A percentile compares a stretch with the other conserved stretches of the same genome.
phyloP scores from a whole-genome alignment of 1,284 basidiomycete genomes.

The Schizophyllum amplum region DNA sequence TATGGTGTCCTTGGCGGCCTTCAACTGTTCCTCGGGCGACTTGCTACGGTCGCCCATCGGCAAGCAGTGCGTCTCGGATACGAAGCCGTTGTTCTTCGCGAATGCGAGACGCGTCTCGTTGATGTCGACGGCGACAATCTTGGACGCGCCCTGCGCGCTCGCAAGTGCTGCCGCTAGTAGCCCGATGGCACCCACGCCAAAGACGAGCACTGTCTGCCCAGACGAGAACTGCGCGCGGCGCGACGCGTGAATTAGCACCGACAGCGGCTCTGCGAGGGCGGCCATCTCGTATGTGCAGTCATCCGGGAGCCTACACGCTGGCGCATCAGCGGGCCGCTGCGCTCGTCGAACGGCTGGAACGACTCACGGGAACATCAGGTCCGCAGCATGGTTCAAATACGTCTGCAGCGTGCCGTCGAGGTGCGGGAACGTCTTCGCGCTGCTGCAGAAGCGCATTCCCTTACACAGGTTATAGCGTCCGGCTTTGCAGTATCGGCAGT shows the following conservation, averaged over 20 bases:
- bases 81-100: slow-evolving; percentile 68
- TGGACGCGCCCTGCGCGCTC: slow-evolving; percentile 59
- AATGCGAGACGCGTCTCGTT: slow-evolving; percentile 76
- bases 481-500: slow-evolving; percentile 54
- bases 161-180: slow-evolving; percentile 80
- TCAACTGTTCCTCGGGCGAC: slow-evolving; percentile 57
- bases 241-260: slow-evolving; percentile 81
- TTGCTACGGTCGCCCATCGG: slow-evolving; percentile 40
- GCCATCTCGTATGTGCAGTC: slow-evolving; percentile 70
- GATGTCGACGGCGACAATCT: slow-evolving; percentile 79
- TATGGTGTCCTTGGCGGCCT: slow-evolving; percentile 56
- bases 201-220: slow-evolving; percentile 62
- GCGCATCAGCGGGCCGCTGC: slow-evolving; percentile 10
- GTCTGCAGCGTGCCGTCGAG: slow-evolving; percentile 87
- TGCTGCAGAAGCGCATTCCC: slow-evolving; percentile 80
- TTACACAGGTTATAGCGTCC: slow-evolving; percentile 96
- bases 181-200: slow-evolving; percentile 90
- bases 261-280: slow-evolving; percentile 86
- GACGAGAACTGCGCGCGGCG: slow-evolving; percentile 55
- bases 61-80: slow-evolving; percentile 63
- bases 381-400: slow-evolving; percentile 81
- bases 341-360: slow-evolving; percentile 1
- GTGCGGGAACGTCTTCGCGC: slow-evolving; percentile 90
- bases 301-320: slow-evolving; percentile 60
- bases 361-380: slow-evolving; percentile 80